A percentile compares a stretch with the other conserved stretches of the same genome.
These are phyloP conservation scores for Ceratonia siliqua DNA, from an alignment of 306 rosid genomes.

Conservation along the genomic window DNA sequence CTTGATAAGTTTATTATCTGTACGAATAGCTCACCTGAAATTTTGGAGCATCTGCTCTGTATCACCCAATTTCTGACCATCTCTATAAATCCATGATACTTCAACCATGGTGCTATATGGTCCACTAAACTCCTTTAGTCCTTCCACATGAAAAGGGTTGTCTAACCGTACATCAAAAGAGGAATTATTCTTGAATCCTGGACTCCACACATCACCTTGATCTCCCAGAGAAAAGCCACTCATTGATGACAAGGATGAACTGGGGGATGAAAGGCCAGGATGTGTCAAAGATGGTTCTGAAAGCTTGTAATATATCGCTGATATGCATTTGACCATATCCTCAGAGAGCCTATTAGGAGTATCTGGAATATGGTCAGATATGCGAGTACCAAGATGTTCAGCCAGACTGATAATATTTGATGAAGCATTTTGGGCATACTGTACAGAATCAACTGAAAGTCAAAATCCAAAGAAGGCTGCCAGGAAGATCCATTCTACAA, in stretches of 20 bases:
- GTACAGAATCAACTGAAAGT: constrained; percentile 40
- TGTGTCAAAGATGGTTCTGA: constrained; percentile 72
- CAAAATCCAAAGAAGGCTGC: constrained; percentile 35
- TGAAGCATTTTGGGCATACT: constrained; percentile 71
- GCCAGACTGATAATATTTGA: constrained; percentile 83
- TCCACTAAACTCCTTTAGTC: constrained; percentile 92
- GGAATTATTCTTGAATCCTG: constrained; percentile 64
- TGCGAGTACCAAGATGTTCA: constrained; percentile 90
- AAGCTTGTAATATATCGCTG: constrained; percentile 89
- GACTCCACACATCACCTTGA: constrained; percentile 86
- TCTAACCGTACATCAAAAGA: constrained; percentile 79
- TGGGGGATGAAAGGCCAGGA: constrained; percentile 79
- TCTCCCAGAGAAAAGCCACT: constrained; percentile 77
- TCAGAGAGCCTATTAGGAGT: constrained; percentile 83
- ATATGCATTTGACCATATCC: constrained; percentile 93
- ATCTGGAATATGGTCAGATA: constrained; percentile 75
- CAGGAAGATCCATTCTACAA: background rate
- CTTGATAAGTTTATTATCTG: constrained; percentile 19
- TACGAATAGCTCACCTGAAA: constrained; percentile 61
- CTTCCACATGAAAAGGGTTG: constrained; percentile 88
- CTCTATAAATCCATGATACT: constrained; percentile 86
- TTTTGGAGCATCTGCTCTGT: constrained; percentile 75
- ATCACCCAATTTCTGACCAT: constrained; percentile 66
- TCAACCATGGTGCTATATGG: constrained; percentile 99
- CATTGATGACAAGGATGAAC: constrained; percentile 74